phyloP scores from a whole-genome alignment of 257 asterid species.

The Capsicum rhomboideum region DNA sequence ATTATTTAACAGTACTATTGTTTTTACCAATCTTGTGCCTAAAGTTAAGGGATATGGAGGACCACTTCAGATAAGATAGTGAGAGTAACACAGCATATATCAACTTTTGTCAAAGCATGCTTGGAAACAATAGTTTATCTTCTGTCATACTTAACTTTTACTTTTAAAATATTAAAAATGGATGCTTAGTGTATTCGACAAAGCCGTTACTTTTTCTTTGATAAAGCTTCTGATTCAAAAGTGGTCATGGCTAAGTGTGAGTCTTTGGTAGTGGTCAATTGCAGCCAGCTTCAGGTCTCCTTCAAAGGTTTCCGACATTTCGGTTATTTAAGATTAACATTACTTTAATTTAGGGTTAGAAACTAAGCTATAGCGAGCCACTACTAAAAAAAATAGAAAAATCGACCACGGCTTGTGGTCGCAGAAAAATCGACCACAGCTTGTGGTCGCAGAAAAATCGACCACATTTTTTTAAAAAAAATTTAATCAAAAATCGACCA shows the following conservation, averaged over 20 bases:
- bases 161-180: not conserved
- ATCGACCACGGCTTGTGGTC: too few relatives aligned
- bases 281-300: not conserved
- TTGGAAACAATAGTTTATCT: not conserved
- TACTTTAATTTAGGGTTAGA: not conserved
- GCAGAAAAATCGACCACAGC: too few relatives aligned
- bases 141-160: not conserved
- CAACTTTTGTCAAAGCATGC: slow-evolving; percentile 5
- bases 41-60: not conserved
- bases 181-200: not conserved
- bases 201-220: not conserved
- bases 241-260: not conserved
- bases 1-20: not conserved
- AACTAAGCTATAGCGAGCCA: too few relatives aligned
- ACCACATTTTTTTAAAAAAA: too few relatives aligned
- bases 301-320: not conserved
- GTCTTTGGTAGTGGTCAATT: not conserved
- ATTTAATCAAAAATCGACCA: too few relatives aligned
- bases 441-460: too few relatives aligned
- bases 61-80: not conserved
- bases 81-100: not conserved
- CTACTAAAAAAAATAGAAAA: too few relatives aligned
- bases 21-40: slow-evolving; percentile 1
- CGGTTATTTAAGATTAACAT: not conserved
- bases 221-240: not conserved